Base-by-base conservation (phyloP, 2,329 filamentous ascomycete species). In the Botryosphaeria dothidea region DNA sequence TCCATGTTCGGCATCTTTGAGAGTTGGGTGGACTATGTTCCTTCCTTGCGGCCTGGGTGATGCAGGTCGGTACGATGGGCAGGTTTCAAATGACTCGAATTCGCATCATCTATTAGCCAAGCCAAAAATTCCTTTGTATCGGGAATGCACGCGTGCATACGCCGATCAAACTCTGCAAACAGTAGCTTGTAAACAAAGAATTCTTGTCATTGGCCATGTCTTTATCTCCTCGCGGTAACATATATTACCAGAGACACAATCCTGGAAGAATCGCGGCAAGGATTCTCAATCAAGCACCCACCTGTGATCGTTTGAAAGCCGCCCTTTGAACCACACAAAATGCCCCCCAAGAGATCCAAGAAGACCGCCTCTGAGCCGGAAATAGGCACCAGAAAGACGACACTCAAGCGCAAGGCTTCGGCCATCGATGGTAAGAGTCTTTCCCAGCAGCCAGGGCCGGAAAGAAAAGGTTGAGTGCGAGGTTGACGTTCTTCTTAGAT, bases 91-190 rank as follows among this genome's bases (percentile, higher is more conserved):
- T 11, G 21, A 11, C 17, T 41, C 38, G 17, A 13, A 41, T 41
- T 2, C 38, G 19, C 23, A 27, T 13, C 46, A 23, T 41, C 9
- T 21, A 19, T 38, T 25, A 21, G 51, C 19, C 21, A 38, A 25
- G 21, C 9, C n/a, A 4, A 23, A 9, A 15, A 5, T 31, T 27
- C 23, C 36, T 58, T 58, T 58, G 51, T 54, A 15, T 8, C 29
- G 5, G 36, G 54, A 58, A 58, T 45, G 54, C 43, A 21, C 36
- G 36, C 31, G 52, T 56, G 51, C 29, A 54, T 54, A n/a, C 29
- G 51, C 15, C 5, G 23, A n/a, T 41, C 17, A 15, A 19, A 27
- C 6, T 17, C 54, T 31, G 36, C 54, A 58, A 58, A 45, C 54
- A 45, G 54, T 36, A 43, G 23, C 11, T 19, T 17, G 8, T 9